These are phyloP conservation scores for Stephanodiscus minutulus DNA, from an alignment of 108 stramenopile species.

Conservation along the genomic window DNA sequence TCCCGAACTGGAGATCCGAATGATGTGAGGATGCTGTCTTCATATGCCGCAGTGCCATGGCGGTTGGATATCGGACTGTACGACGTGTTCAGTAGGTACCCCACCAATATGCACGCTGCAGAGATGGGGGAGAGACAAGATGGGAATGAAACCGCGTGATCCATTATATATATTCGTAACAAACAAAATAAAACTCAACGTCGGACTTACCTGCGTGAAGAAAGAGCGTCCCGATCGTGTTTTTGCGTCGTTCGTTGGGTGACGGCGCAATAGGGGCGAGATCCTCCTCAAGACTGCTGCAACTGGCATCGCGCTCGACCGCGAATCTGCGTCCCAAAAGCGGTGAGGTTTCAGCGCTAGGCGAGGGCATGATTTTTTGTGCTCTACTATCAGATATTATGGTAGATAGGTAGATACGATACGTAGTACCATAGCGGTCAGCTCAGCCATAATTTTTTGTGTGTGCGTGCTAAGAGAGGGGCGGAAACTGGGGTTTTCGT, in stretches of 20 bases:
- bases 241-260: not conserved
- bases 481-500: too few species aligned
- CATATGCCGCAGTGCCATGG: not conserved
- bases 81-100: not conserved
- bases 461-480: too few species aligned
- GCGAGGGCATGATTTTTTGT: not conserved
- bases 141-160: not conserved
- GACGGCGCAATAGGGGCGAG: not conserved
- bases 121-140: not conserved
- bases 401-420: too few species aligned
- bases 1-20: not conserved
- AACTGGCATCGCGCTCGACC: not conserved
- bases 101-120: not conserved
- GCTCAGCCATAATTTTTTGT: too few species aligned
- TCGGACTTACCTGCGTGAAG: not conserved
- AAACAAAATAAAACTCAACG: too few species aligned
- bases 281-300: not conserved
- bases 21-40: not conserved
- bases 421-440: too few species aligned
- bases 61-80: not conserved
- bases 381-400: not conserved
- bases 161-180: not conserved
- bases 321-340: not conserved
- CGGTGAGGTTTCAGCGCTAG: not conserved
- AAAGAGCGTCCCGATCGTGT: not conserved